Base-by-base conservation (phyloP, 2,329 filamentous ascomycete genomes). In the Phoma sp. region DNA sequence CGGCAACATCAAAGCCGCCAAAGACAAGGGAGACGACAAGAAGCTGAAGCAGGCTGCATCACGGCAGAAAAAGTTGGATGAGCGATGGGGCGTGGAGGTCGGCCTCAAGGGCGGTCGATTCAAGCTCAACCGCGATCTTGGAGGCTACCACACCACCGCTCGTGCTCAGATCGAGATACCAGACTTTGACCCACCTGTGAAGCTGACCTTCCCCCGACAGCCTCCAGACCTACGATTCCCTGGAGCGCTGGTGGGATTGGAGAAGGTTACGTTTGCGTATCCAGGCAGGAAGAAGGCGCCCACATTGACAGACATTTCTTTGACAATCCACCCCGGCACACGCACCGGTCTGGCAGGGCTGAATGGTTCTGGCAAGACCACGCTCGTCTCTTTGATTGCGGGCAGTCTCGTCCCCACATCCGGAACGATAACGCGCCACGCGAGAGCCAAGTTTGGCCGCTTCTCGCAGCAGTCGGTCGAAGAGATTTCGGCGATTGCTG, bases 31-130 rank as follows among this genome's bases (percentile, higher is more conserved):
- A 25, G 91, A 96, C 66, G 88, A 92, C 63, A 93, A 93, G 69
- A 93, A 92, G 71, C 80, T 96, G 2, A 86, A 90, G n/a, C 90
- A 93, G 77, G 91, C 91, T 4, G 93, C 92, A 59, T 91, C 88
- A 4, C 82, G 91, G 1, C 90, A 93, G 76, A 93, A 92, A 79
- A 93, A 92, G 70, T 81, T 96, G 1, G 91, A 96, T 51, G 88
- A 95, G 49, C 81, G 91, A 5, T 90, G 87, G 85, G 92, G 91
- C 0, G 74, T 96, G 64, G 83, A 93, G 66, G 87, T 91, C 33
- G 89, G 79, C 59, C 84, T 86, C 6, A 87, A 83, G 45, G 92
- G 92, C 1, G 84, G 84, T 5, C 80, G 89, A 2, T 96, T 96
- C 80, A 93, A 93, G 75, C 80, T 95, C 28, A 95, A 91, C 66